Evolutionary conservation across 345 rosid species (phyloP).

Genomic region (Gossypium mustelinum): DNA sequence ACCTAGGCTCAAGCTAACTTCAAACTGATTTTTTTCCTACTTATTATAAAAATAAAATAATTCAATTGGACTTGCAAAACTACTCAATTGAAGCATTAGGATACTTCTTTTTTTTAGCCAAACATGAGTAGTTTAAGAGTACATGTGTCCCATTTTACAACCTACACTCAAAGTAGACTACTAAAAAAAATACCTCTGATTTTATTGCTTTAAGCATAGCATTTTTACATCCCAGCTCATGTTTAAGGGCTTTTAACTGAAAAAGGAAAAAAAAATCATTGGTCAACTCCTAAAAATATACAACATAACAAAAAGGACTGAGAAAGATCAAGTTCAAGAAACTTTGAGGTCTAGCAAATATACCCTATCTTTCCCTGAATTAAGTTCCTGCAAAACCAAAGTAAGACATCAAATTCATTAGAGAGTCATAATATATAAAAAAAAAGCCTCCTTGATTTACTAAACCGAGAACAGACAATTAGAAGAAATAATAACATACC

Average conservation of each 20-base stretch:
- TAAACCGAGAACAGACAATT: constrained; percentile 12
- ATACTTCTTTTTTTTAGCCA: not conserved
- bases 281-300: constrained; percentile 16
- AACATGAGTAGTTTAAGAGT: not conserved
- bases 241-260: constrained; percentile 59
- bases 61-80: not conserved
- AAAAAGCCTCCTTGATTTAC: not conserved
- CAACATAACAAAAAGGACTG: not conserved
- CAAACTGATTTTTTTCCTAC: not conserved
- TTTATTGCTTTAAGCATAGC: constrained; percentile 40
- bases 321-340: constrained; percentile 17
- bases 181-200: constrained; percentile 26
- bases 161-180: constrained; percentile 7
- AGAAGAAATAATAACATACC: constrained; percentile 32
- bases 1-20: not conserved
- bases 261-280: constrained; percentile 17
- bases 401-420: constrained; percentile 16
- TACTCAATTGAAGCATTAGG: not conserved
- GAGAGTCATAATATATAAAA: not conserved
- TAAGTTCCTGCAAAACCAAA: constrained; percentile 57
- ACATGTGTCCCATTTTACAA: not conserved
- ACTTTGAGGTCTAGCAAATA: constrained; percentile 21
- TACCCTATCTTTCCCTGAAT: constrained; percentile 63
- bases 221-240: constrained; percentile 68
- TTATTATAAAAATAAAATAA: not conserved